Base-by-base conservation (phyloP, 2,329 filamentous ascomycete species). In the Fonsecaea pedrosoi region DNA sequence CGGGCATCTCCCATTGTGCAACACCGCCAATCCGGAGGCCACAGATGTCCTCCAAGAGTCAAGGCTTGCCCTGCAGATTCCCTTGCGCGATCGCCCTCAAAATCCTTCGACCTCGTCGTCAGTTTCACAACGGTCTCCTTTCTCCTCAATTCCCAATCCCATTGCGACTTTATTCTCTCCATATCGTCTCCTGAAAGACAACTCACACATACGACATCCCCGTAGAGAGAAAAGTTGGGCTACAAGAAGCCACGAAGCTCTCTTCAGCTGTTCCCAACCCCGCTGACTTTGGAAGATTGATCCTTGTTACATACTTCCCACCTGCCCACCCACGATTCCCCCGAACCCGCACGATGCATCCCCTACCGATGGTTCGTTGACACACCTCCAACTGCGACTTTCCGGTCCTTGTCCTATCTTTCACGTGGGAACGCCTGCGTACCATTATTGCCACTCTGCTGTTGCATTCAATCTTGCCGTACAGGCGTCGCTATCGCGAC, bases 101-200 rank as follows among this genome's bases (percentile, higher is more conserved):
- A 35, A 25, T 40, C 60, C 38, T 67, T 53, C 65, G 37, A 67
- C 38, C 65, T 64, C 50, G 60, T 54, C 38, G 60, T 60, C 55
- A 30, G 60, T 58, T 56, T 67, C 55, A 55, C 53, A 38, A 37
- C 48, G 6, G 42, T 32, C 54, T 25, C 42, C 55, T 25, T 58
- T 53, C 38, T 30, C 55, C 58, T 48, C 54, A 48, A 25, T 64
- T 35, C 42, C 56, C 56, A 45, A 37, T 60, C 42, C 21, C 25
- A 18, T 21, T 18, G 21, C 5, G 25, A 34, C 53, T 37, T 54
- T n/a, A 38, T 30, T 40, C 42, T 32, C 12, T 25, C 8, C 13
- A 15, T 42, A n/a, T 18, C 32, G 59, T 35, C 59, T 38, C 59
- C 59, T 54, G 45, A 60, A 34, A 48, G 32, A 32, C 57, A 10